Percentiles rank a stretch among this genome's conserved stretches.
These are phyloP conservation scores for Populus tomentosa DNA, from an alignment of 441 rosid genomes.

Conservation along the genomic window DNA sequence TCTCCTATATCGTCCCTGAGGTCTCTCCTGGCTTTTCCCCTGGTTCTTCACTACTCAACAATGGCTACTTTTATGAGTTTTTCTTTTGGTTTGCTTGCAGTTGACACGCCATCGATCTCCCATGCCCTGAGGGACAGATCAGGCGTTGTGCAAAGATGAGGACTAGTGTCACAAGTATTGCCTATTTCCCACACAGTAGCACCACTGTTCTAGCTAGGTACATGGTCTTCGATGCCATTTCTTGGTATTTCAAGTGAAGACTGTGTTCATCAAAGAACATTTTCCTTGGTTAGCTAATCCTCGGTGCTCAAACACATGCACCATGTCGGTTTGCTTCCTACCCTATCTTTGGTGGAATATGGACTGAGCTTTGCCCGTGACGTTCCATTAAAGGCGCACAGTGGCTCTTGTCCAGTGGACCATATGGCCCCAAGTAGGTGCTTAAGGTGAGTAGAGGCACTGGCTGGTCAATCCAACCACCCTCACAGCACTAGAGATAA, in stretches of 20 bases:
- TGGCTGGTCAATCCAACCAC: not conserved
- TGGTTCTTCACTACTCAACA: not conserved
- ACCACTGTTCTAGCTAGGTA: no score
- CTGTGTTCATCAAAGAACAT: no score
- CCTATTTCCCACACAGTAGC: not conserved
- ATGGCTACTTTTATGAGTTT: not conserved
- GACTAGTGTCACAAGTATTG: not conserved
- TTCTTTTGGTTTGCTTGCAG: not conserved
- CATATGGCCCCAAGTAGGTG: not conserved
- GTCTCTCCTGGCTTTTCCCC: constrained; percentile 7
- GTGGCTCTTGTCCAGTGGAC: not conserved
- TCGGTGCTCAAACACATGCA: no score
- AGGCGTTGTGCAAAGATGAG: not conserved
- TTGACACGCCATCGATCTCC: constrained; percentile 1
- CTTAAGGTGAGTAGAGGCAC: not conserved
- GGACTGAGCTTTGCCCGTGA: not conserved
- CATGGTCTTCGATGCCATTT: no score
- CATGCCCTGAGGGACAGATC: not conserved
- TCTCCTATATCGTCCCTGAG: not conserved
- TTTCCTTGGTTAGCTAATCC: no score
- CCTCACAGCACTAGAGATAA: not conserved
- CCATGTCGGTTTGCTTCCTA: no score
- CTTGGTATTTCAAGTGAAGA: no score
- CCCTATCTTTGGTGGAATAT: no score
- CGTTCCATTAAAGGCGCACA: no score